A percentile compares a stretch with the other conserved stretches of the same genome.
phyloP scores from a whole-genome alignment of 75 land plant genomes.

The Gnetum montanum region DNA sequence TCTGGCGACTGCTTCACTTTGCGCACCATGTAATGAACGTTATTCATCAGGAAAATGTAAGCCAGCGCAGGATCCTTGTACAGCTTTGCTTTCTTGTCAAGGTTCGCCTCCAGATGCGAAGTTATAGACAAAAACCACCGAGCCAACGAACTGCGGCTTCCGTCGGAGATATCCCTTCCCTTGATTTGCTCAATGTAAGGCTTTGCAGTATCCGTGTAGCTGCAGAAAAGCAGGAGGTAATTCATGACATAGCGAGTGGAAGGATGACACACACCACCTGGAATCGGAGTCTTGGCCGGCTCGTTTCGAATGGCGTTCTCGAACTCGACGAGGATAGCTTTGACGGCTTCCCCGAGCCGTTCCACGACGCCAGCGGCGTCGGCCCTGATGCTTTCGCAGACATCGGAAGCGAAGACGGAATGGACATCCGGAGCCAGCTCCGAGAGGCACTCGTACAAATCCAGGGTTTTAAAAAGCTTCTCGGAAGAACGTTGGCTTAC shows the following conservation, averaged over 20 bases:
- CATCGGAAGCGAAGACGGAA: constrained; percentile 28
- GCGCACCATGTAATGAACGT: constrained; percentile 54
- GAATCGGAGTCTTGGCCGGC: constrained; percentile 28
- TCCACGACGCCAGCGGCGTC: constrained; percentile 44
- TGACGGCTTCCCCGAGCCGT: constrained; percentile 36
- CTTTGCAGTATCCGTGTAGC: constrained; percentile 28
- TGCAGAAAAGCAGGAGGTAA: constrained; percentile 34
- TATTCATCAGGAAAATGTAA: constrained; percentile 65
- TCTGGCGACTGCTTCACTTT: constrained; percentile 55
- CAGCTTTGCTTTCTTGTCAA: constrained; percentile 50
- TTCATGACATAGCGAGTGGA: constrained; percentile 74
- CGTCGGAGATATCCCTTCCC: constrained; percentile 7
- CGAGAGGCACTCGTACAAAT: constrained; percentile 59
- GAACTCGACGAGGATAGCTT: constrained; percentile 36
- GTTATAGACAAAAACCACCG: constrained; percentile 26
- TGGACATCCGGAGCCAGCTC: constrained; percentile 34
- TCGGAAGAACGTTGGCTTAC: constrained; percentile 60
- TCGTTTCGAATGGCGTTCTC: constrained; percentile 24
- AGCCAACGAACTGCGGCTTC: constrained; percentile 22
- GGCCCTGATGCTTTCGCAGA: constrained; percentile 15
- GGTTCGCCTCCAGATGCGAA: constrained; percentile 33
- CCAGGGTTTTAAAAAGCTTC: constrained; percentile 80
- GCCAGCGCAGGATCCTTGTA: constrained; percentile 51
- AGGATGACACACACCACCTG: constrained; percentile 54
- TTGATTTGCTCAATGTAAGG: constrained; percentile 15